These are phyloP conservation scores for Fusarium coffeatum DNA, from an alignment of 2,329 filamentous ascomycete species.

Conservation along the genomic window DNA sequence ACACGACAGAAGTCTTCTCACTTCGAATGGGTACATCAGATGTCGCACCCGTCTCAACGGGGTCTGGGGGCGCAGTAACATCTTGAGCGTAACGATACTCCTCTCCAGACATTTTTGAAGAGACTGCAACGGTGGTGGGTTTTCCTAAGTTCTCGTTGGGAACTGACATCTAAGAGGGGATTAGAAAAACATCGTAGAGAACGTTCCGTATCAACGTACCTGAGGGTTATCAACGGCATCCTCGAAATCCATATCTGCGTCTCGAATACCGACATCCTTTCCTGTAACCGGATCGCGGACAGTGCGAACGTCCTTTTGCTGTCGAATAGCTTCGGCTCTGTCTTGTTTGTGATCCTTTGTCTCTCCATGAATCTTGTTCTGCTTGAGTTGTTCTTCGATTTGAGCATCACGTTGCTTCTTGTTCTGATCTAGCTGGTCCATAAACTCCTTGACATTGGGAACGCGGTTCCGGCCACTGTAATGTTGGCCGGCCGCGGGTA, in stretches of 20 bases:
- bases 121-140: conserved; percentile 76
- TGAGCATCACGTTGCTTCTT: conserved; percentile 80
- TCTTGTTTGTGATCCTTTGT: conserved; percentile 58
- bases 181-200: neutral
- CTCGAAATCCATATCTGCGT: conserved; percentile 77
- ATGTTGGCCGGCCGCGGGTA: conserved; percentile 68
- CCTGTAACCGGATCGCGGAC: conserved; percentile 93
- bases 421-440: conserved; percentile 80
- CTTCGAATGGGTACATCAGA: conserved; percentile 95
- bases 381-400: conserved; percentile 69
- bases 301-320: conserved; percentile 67
- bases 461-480: conserved; percentile 88
- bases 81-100: conserved; percentile 91
- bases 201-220: conserved; percentile 55
- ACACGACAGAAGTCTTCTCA: conserved; percentile 95
- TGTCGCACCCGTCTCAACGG: conserved; percentile 82
- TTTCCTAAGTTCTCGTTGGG: conserved; percentile 91
- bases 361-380: conserved; percentile 52
- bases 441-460: conserved; percentile 87
- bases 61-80: conserved; percentile 89
- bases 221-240: conserved; percentile 77
- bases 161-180: conserved; percentile 69
- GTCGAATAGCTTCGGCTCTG: conserved; percentile 46
- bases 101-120: conserved; percentile 75
- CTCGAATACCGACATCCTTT: conserved; percentile 85